Conservation (phyloP, 306 rosid species). For the Cicer judaicum region DNA sequence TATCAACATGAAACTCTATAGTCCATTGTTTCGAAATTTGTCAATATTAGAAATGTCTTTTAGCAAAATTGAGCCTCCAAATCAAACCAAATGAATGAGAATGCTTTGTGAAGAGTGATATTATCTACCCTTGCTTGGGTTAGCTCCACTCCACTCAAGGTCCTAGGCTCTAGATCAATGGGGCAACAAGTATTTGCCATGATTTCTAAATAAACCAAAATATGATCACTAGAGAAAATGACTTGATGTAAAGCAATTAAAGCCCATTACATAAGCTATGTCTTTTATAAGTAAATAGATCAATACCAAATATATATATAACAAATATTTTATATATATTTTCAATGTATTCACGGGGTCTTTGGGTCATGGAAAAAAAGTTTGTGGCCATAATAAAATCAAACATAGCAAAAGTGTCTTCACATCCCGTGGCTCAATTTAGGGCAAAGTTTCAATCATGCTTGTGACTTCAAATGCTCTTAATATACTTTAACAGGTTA, state of each 20-base stretch:
- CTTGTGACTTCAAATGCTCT: constrained; percentile 41
- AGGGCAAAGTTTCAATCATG: constrained; percentile 29
- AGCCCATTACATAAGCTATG: constrained; percentile 41
- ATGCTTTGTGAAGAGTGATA: background rate
- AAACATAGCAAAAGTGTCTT: constrained; percentile 17
- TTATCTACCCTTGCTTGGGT: constrained; percentile 69
- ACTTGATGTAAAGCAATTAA: constrained; percentile 29
- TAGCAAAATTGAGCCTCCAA: background rate
- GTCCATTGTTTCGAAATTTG: background rate
- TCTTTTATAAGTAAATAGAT: background rate
- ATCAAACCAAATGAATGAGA: background rate
- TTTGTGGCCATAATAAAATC: constrained; percentile 40
- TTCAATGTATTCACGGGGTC: constrained; percentile 56
- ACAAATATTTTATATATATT: constrained; percentile 23
- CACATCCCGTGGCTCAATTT: constrained; percentile 36
- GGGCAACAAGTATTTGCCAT: constrained; percentile 66
- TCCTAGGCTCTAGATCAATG: constrained; percentile 83
- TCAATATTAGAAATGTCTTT: background rate
- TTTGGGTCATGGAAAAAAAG: constrained; percentile 33
- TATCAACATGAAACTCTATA: constrained; percentile 7
- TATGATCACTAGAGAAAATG: constrained; percentile 34
- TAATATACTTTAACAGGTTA: background rate
- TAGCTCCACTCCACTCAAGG: constrained; percentile 67
- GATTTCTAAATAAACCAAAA: constrained; percentile 11
- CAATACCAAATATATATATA: constrained; percentile 16